Conservation (phyloP, 495 filamentous ascomycete genomes). For the Copromyces sp. region DNA sequence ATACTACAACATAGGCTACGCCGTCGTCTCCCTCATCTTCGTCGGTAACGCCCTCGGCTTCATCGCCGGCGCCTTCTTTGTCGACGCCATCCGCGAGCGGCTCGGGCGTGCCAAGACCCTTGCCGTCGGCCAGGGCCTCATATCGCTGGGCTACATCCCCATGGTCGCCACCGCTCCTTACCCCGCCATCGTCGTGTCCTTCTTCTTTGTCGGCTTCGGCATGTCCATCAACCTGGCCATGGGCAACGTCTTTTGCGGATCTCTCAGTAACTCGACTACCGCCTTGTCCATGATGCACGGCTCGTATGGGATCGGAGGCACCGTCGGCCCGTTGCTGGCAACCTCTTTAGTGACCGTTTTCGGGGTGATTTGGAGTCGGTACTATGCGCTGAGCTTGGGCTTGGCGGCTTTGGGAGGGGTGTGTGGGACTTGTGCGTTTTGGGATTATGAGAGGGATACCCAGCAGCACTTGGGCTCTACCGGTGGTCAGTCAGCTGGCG, state of each 20-base stretch:
- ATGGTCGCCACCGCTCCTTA: conserved; percentile 60
- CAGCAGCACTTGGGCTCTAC: background rate
- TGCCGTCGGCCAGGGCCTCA: conserved; percentile 43
- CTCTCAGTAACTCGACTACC: conserved; percentile 51
- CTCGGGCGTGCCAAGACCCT: conserved; percentile 56
- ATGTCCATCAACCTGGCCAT: conserved; percentile 57
- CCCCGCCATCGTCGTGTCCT: conserved; percentile 51
- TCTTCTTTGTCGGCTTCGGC: conserved; percentile 59
- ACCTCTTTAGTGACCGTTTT: conserved; percentile 47
- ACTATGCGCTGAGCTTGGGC: conserved; percentile 48
- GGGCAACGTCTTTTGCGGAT: conserved; percentile 65
- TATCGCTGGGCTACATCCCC: conserved; percentile 46
- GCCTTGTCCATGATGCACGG: conserved; percentile 58
- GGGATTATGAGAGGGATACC: conserved; percentile 38
- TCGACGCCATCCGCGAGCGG: conserved; percentile 44
- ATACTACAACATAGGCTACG: conserved; percentile 61
- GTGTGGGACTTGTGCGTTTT: conserved; percentile 49
- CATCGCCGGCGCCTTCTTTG: conserved; percentile 57
- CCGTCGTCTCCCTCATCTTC: conserved; percentile 69
- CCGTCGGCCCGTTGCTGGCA: conserved; percentile 57
- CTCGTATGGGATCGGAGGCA: conserved; percentile 63
- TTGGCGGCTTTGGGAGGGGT: conserved; percentile 39
- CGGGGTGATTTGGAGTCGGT: conserved; percentile 43
- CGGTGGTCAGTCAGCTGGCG: conserved; percentile 11
- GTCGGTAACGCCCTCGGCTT: conserved; percentile 70